Evolutionary conservation across 2,329 filamentous ascomycete species (phyloP), one percentile per base, ranked within the genome.

Genomic region (Venturia aucupariae): DNA sequence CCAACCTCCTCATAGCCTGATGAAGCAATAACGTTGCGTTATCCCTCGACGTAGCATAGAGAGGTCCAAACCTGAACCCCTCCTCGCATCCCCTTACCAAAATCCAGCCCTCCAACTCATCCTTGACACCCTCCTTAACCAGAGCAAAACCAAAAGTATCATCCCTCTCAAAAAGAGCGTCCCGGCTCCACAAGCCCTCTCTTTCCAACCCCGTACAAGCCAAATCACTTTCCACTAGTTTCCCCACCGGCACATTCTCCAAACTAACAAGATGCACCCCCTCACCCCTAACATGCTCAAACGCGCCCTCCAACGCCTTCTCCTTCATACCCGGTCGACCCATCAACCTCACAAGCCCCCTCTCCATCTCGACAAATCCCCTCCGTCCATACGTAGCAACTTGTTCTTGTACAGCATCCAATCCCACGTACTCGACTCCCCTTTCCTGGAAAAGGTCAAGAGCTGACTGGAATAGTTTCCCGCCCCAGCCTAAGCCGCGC

Each of bases 381-480:
- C 75, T 66, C 4, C 74, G 69, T 57, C 68, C 66, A 64, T 77
- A 76, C 8, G 73, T 76, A 10, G 65, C 60, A n/a, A 71, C 69
- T 65, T 77, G 75, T 66, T 72, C 70, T n/a, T 67, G 64, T 8
- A 77, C 75, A 35, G 70, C 73, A 68, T 77, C 75, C 6, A 77
- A 67, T 11, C 75, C 75, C 42, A 75, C 69, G 27, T 69, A 62
- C 2, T 66, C 64, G 1, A 68, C 71, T 8, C 68, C 67, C 15
- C 64, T 68, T 0, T 60, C 59, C 15, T 65, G 55, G 60, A 73
- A 72, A 1, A 68, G 65, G 4, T 65, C 67, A 41, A 74, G 68
- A 32, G 70, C 69, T 8, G 69, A 69, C 32, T 71, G 68, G 68
- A 73, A 75, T 0, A 76, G 65, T 51, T 68, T 67, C 7, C 67